phyloP scores from a whole-genome alignment of 2,329 filamentous ascomycete genomes.

The Ophiostoma ips region DNA sequence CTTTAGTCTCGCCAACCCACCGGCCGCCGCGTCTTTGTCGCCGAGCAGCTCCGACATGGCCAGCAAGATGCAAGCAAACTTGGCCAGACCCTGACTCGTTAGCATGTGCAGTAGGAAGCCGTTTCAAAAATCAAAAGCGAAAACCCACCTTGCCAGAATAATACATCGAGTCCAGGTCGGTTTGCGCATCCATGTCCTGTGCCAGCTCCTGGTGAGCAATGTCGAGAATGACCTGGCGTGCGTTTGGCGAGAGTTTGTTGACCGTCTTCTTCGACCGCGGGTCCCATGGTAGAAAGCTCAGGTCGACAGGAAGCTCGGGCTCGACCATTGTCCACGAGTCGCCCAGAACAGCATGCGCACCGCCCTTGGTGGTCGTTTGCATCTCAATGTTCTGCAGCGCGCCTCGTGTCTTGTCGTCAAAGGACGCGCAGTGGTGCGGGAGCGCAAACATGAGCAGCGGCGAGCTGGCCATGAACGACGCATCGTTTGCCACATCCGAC shows the following conservation, averaged over 20 bases:
- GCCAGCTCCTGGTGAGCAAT: slow-evolving; percentile 53
- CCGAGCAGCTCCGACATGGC: slow-evolving; percentile 49
- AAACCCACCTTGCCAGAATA: slow-evolving; percentile 87
- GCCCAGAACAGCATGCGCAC: slow-evolving; percentile 56
- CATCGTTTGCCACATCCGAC: slow-evolving; percentile 40
- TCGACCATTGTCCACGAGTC: slow-evolving; percentile 71
- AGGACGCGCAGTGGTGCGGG: slow-evolving; percentile 71
- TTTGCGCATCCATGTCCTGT: slow-evolving; percentile 60
- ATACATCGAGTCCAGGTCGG: slow-evolving; percentile 77
- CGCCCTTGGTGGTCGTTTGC: slow-evolving; percentile 74
- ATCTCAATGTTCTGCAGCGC: slow-evolving; percentile 42
- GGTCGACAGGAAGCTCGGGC: slow-evolving; percentile 51
- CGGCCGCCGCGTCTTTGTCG: slow-evolving; percentile 40
- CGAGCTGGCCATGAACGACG: slow-evolving; percentile 14
- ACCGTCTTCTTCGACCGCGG: slow-evolving; percentile 32
- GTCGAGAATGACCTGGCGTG: slow-evolving; percentile 43
- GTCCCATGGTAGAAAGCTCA: slow-evolving; percentile 71
- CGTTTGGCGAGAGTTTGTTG: slow-evolving; percentile 33
- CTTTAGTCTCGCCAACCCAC: slow-evolving; percentile 49
- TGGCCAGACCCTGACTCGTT: slow-evolving; percentile 52
- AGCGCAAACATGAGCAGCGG: slow-evolving; percentile 73
- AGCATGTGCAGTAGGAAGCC: no score
- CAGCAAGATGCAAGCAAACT: slow-evolving; percentile 59
- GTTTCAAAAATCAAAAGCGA: no score
- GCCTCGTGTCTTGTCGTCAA: slow-evolving; percentile 40